phyloP scores from a whole-genome alignment of 371 early-diverging fungal species.

The Coemansia linderi region DNA sequence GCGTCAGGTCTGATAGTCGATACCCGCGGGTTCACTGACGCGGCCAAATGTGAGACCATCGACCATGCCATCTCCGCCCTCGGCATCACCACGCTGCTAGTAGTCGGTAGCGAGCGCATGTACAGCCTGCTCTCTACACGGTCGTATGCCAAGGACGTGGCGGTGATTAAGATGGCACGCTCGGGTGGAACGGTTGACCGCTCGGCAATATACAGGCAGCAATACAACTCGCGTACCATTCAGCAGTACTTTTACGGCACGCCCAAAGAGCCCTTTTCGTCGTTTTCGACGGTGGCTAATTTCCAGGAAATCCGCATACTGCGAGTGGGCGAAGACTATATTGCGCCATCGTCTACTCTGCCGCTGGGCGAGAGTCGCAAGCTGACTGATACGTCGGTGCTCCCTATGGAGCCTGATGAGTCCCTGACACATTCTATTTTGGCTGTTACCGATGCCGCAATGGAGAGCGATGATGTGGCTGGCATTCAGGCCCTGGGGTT shows the following conservation, averaged over 20 bases:
- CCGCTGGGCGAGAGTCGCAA: conserved; percentile 87
- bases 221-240: conserved; percentile 73
- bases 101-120: conserved; percentile 90
- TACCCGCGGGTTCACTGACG: conserved; percentile 58
- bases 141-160: conserved; percentile 56
- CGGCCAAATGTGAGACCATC: conserved; percentile 64
- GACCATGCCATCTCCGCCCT: conserved; percentile 62
- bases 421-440: conserved; percentile 84
- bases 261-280: conserved; percentile 62
- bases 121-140: conserved; percentile 78
- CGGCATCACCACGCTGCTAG: conserved; percentile 78
- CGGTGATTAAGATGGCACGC: conserved; percentile 83
- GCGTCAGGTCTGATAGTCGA: conserved; percentile 58
- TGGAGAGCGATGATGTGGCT: conserved; percentile 63
- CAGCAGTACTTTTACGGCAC: conserved; percentile 95
- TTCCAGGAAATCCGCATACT: conserved; percentile 77
- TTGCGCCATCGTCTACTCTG: conserved; percentile 90
- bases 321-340: conserved; percentile 79
- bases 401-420: conserved; percentile 80
- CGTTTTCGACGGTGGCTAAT: conserved; percentile 78
- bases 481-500: conserved; percentile 82
- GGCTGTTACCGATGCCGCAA: conserved; percentile 68
- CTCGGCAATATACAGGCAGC: conserved; percentile 69
- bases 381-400: conserved; percentile 73
- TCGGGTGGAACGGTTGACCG: conserved; percentile 93